These are phyloP conservation scores for Cylindrotheca fusiformis DNA, from an alignment of 108 stramenopile species.

Conservation along the genomic window DNA sequence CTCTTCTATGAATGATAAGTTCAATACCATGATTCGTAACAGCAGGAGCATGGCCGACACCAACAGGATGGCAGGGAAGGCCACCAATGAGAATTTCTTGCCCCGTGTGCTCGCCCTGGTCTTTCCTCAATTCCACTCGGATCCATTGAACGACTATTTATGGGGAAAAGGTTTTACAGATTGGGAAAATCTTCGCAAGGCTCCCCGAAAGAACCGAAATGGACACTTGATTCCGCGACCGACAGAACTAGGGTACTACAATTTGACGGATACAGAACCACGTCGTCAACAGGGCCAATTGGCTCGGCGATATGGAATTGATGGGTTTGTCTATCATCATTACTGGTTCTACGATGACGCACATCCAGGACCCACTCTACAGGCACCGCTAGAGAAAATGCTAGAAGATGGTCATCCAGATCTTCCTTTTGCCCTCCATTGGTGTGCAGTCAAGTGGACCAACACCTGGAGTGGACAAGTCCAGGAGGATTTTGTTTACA, in stretches of 20 bases:
- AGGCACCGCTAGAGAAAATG: constrained; percentile 49
- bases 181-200: constrained; percentile 46
- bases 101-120: constrained; percentile 49
- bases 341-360: constrained; percentile 66
- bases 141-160: constrained; percentile 56
- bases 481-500: neutral
- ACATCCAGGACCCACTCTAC: constrained; percentile 47
- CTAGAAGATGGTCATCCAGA: constrained; percentile 60
- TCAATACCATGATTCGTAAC: too few species aligned
- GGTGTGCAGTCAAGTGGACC: constrained; percentile 53
- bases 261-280: constrained; percentile 30
- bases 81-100: constrained; percentile 6
- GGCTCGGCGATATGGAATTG: constrained; percentile 52
- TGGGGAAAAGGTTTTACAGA: constrained; percentile 67
- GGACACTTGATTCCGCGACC: constrained; percentile 52
- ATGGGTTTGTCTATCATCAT: constrained; percentile 69
- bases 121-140: constrained; percentile 71
- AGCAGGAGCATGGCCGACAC: too few species aligned
- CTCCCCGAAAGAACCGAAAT: constrained; percentile 39
- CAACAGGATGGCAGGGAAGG: too few species aligned
- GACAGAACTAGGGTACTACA: constrained; percentile 49
- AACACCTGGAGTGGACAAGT: constrained; percentile 50
- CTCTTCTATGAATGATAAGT: too few species aligned
- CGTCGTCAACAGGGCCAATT: constrained; percentile 46
- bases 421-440: constrained; percentile 55